These are phyloP conservation scores for Populus tomentosa DNA, from an alignment of 441 rosid genomes.

Conservation along the genomic window DNA sequence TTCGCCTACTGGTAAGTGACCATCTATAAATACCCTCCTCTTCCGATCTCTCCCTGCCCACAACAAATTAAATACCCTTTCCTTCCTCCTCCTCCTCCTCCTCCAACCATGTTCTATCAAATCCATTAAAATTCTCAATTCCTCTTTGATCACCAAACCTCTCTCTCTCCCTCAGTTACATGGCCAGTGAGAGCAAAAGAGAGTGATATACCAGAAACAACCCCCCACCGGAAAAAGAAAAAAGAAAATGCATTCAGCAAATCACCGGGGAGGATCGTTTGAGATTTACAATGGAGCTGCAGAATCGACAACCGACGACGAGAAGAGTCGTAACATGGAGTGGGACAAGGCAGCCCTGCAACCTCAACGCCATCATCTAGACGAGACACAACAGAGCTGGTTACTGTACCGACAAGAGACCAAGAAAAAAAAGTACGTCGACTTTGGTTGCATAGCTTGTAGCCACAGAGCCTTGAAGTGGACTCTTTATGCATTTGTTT, in stretches of 20 bases:
- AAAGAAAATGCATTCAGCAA: conserved; percentile 45
- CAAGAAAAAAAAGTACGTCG: conserved; percentile 63
- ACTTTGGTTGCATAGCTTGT: conserved; percentile 65
- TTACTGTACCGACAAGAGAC: conserved; percentile 46
- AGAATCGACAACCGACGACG: conserved; percentile 35
- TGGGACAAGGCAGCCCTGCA: conserved; percentile 61
- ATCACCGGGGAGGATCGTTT: conserved; percentile 77
- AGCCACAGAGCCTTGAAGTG: conserved; percentile 49
- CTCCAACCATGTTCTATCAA: neutral
- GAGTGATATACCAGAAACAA: neutral
- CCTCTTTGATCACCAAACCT: neutral
- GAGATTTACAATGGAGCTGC: conserved; percentile 38
- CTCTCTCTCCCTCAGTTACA: neutral
- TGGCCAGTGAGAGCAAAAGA: neutral
- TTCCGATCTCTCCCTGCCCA: neutral
- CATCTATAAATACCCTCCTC: neutral
- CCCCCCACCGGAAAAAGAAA: neutral
- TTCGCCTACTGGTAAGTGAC: neutral
- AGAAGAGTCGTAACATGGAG: conserved; percentile 37
- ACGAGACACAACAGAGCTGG: conserved; percentile 93
- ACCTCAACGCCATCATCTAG: conserved; percentile 31
- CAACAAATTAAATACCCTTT: neutral
- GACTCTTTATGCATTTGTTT: conserved; percentile 36
- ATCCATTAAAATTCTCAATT: neutral
- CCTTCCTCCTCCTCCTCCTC: neutral